These are phyloP conservation scores for Colletotrichum sp. DNA, from an alignment of 2,329 filamentous ascomycete genomes.

Conservation along the genomic window DNA sequence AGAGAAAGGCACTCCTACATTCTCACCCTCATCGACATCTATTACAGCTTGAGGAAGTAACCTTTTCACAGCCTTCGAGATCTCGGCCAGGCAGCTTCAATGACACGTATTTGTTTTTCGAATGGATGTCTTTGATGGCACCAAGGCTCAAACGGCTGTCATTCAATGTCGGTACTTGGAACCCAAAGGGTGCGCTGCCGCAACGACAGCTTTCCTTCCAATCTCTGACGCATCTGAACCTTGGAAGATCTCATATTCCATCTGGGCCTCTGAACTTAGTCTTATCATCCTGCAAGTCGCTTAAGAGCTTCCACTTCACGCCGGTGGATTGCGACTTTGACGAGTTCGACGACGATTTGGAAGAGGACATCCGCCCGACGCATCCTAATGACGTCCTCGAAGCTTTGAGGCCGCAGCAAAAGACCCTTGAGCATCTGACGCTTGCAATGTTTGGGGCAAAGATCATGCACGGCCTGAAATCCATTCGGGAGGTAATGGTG, in stretches of 20 bases:
- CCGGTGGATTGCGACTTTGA: too few relatives aligned
- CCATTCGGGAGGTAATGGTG: background rate
- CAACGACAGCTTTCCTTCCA: background rate
- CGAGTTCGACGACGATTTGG: too few relatives aligned
- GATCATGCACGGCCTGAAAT: background rate
- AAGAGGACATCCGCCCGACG: too few relatives aligned
- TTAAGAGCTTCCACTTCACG: background rate
- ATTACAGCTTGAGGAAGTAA: background rate
- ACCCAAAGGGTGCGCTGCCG: background rate
- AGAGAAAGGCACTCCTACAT: background rate
- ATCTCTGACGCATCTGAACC: background rate
- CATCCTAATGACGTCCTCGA: background rate
- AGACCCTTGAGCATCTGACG: accelerated
- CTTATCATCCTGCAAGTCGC: background rate
- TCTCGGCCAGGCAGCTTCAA: too few relatives aligned
- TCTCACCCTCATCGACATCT: background rate
- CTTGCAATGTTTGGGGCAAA: background rate
- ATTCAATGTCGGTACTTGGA: background rate
- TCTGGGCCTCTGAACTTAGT: background rate
- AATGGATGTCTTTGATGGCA: background rate
- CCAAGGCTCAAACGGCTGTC: background rate
- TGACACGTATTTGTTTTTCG: background rate
- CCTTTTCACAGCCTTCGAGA: background rate
- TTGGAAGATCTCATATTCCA: background rate
- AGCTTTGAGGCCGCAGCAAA: background rate